Base-by-base conservation (phyloP, 257 asterid species). In the Solanum chiquidenum region DNA sequence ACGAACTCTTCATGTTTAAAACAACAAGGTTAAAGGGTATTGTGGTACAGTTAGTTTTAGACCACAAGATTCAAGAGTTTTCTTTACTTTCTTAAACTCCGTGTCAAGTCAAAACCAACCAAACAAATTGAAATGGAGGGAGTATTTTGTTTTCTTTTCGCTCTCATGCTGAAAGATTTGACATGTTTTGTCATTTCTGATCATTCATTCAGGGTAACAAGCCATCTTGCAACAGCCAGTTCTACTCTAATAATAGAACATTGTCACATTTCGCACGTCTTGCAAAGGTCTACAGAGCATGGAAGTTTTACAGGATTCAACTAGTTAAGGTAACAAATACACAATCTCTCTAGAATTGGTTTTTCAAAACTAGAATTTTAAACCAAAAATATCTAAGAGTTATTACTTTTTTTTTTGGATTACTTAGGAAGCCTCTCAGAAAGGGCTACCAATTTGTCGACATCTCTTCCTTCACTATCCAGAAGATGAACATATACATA, bases 381-480 rank as follows among this genome's bases (percentile, higher is more conserved):
- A 13, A 34, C 68, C 35, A 27, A 25, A 16, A 27, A 8, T 8
- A 60, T 85, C 31, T 49, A 62, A 83, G 14, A 31, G 23, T 44
- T 68, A 20, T 1, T 79, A 37, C 58, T 58, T 72, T 12, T 58
- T 72, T 33, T 10, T 31, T 77, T 40, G 86, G 88, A 44, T 37
- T 83, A 25, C 72, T 64, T 89, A 96, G 99, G 98, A 96, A 93
- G 99, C 97, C 40, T 94, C 97, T 1, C 93, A 93, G 27, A 94
- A 93, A 87, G 99, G 99, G 60, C 91, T 95, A 23, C 99, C 99
- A 5, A 91, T 97, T 83, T 97, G 98, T 91, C 97, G 99, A 21
- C 98, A 95, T 92, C 93, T 93, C 58, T 97, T 97, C 94, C 91
- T 97, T 71, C 99, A 97, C 92, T 97, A 97, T 88, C 98, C 98